Evolutionary conservation across 2,329 filamentous ascomycete genomes (phyloP), one percentile per base, ranked within the genome.

Genomic region (Rhexocercosporidium sp.): DNA sequence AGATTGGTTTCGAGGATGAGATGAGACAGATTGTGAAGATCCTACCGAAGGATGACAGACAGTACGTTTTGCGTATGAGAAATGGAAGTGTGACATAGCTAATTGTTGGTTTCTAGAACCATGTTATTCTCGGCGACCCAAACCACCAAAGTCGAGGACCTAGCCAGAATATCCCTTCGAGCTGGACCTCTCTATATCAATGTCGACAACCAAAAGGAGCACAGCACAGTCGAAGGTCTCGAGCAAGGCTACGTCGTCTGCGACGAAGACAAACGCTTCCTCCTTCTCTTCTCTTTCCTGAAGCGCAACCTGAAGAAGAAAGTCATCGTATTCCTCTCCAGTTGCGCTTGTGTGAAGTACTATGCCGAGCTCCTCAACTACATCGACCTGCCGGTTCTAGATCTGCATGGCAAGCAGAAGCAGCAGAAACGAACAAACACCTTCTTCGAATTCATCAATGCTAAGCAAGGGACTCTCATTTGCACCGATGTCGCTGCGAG

Each of bases 51-150:
- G 90, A 96, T 66, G 89, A 94, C 72, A 85, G 96, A 68, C 95
- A 98, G 81, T 63, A 56, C 39, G 61, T 63, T 39, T 5, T 47
- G 22, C n/a, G 20, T 12, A 3, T 11, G n/a, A 5, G 5, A 29
- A 29, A 29, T 27, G 31, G 18, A 12, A 18, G 18, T 27, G 12
- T 29, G 2, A 18, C 7, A 18, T n/a, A 20, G 22, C 57, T 60
- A 47, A 60, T 18, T 22, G 16, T 37, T 37, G 9, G n/a, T 16
- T n/a, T n/a, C 11, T 41, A 63, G 61, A 29, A 97, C 94, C 0
- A 96, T 97, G 90, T 87, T 99, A n/a, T 99, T 99, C 85, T 97
- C 94, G 16, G 96, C 96, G 16, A 99, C 96, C 4, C 96, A 98
- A 80, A 99, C 96, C 3, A 98, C 95, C 65, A 98, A 99, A 82